Conservation (phyloP, 805 yeast genomes). For the Candida vartiovaarae region DNA sequence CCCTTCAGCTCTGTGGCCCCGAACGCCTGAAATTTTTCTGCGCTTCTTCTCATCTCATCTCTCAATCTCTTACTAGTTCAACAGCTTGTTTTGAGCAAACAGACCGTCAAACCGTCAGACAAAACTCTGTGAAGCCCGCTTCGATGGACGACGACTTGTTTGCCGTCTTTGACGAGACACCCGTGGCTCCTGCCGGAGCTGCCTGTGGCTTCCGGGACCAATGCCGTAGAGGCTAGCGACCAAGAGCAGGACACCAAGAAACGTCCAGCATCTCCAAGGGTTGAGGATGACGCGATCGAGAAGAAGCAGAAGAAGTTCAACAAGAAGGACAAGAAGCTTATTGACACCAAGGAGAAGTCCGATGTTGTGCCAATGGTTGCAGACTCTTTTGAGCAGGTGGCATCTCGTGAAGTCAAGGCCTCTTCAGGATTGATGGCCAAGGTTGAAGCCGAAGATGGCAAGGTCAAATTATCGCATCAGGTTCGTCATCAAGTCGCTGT, state of each 20-base stretch:
- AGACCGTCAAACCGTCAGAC: too few relatives aligned
- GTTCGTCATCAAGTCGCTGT: constrained; percentile 97
- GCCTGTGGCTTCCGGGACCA: constrained; percentile 5
- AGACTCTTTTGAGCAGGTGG: constrained; percentile 83
- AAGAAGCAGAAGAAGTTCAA: constrained; percentile 11
- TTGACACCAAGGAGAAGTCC: constrained; percentile 35
- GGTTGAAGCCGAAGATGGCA: constrained; percentile 35
- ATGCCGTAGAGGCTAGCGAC: constrained; percentile 15
- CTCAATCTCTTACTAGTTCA: too few relatives aligned
- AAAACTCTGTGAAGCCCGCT: neutral
- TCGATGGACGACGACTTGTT: constrained; percentile 45
- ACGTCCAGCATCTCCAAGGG: constrained; percentile 19
- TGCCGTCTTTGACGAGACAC: constrained; percentile 55
- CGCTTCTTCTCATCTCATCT: too few relatives aligned
- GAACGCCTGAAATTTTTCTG: constrained; percentile 8
- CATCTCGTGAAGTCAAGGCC: constrained; percentile 81
- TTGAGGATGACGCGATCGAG: neutral
- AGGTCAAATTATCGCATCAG: constrained; percentile 77
- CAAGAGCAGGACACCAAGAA: constrained; percentile 10
- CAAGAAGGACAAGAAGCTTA: constrained; percentile 24
- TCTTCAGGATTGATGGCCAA: constrained; percentile 59
- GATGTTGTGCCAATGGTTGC: constrained; percentile 69
- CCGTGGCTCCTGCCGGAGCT: constrained; percentile 25
- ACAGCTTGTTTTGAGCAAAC: neutral
- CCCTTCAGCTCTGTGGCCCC: constrained; percentile 1